Conservation (phyloP, 2,329 filamentous ascomycete genomes). For the Cordyceps militaris region DNA sequence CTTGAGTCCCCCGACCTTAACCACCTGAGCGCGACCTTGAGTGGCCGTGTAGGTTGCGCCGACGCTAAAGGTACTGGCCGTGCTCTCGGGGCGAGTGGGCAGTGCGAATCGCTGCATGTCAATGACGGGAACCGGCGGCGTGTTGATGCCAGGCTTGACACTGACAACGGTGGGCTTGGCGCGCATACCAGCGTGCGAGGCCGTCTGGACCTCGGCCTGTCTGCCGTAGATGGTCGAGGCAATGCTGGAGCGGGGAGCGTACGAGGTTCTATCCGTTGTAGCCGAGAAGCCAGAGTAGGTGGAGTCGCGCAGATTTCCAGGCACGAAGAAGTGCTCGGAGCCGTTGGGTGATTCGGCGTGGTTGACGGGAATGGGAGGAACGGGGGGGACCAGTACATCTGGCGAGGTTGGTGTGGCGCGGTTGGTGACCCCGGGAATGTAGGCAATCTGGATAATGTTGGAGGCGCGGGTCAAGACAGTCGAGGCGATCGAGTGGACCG, state of each 20-base stretch:
- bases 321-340: constrained; percentile 90
- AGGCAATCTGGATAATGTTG: constrained; percentile 98
- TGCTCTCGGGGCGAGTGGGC: constrained; percentile 42
- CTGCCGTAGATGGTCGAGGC: constrained; percentile 92
- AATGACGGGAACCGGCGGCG: constrained; percentile 68
- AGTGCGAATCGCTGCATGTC: constrained; percentile 54
- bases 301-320: constrained; percentile 81
- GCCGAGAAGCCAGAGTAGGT: constrained; percentile 75
- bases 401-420: constrained; percentile 79
- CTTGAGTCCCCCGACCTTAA: constrained; percentile 49
- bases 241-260: constrained; percentile 62
- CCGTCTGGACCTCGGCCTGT: constrained; percentile 74
- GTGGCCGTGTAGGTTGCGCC: constrained; percentile 59
- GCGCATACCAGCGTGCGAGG: constrained; percentile 79
- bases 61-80: constrained; percentile 55
- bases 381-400: constrained; percentile 75
- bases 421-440: constrained; percentile 95
- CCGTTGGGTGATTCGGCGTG: constrained; percentile 48
- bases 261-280: constrained; percentile 52
- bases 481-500: constrained; percentile 87
- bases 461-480: constrained; percentile 93
- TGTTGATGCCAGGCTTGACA: constrained; percentile 62
- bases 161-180: constrained; percentile 90
- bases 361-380: constrained; percentile 71
- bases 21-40: constrained; percentile 51